Base-by-base conservation (phyloP, 352 stramenopile species). In the Phytopythium mirpurense region DNA sequence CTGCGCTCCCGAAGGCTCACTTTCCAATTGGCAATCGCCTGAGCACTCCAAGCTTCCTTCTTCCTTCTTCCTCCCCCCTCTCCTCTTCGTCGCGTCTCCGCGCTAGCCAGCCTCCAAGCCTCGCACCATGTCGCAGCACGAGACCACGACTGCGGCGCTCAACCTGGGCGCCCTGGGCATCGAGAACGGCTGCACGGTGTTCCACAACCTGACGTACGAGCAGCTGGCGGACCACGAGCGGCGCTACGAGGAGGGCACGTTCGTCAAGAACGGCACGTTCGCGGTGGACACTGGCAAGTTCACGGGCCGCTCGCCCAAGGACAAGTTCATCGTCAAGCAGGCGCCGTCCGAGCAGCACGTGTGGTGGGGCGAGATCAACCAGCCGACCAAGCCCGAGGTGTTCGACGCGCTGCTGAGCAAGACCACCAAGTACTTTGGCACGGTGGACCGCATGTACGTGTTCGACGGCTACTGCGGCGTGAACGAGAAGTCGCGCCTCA, bases 301-400 rank as follows among this genome's bases (percentile, higher is more conserved):
- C 78, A 99, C 97, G n/a, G 97, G 97, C 58, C 91, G 96, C 51
- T 98, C 93, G 64, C 97, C 97, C 52, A 98, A 98, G 79, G 96
- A 99, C 82, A 98, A 98, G 78, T 99, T 90, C 77, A 93, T 98
- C 56, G 97, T 99, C n/a, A 82, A 97, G 61, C 93, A 98, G 69
- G 67, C 66, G 35, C 86, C 86, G 26, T 95, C 81, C 44, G 95
- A 83, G 44, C 83, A 96, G 56, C 95, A 98, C 70, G 92, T 99
- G 57, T 97, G 97, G 81, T 99, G 96, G 95, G 95, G 96, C 21
- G 82, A 96, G 41, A 91, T 99, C 57, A 99, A 99, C 79, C 88
- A 98, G 59, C 83, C 93, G 37, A 96, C 97, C 35, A 90, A 62
- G 36, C 59, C 89, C 7, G 82, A 98, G 57, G 89, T 98, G 24